Base-by-base conservation (phyloP, 371 early-diverging fungal genomes). In the Encephalitozoon intestinalis region DNA sequence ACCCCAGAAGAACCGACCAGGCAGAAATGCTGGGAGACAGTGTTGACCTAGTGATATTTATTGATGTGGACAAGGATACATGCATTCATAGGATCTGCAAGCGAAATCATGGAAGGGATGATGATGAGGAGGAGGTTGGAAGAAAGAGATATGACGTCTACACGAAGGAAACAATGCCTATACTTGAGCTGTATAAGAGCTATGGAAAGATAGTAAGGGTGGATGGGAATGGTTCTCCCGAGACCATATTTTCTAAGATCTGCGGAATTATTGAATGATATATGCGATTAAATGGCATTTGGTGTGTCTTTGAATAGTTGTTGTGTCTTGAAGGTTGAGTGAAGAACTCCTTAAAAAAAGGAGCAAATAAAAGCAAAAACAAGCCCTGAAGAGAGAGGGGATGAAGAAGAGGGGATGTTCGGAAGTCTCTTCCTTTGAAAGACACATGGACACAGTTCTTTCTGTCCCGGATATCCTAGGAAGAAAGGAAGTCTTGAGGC, bases 1-100 rank as follows among this genome's bases (percentile, higher is more conserved):
- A 95, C 90, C 99, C 99, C 70, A 91, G 99, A 80, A 97, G 94
- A 46, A 91, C 94, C 70, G 89, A 88, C 51, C 99, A 99, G 87
- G 95, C 96, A 26, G 90, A 94, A 84, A 94, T 92, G 89, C 88
- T 99, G 23, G 78, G 81, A 8, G 18, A 54, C 50, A 52, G 28
- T 66, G 86, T 97, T 50, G 87, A 51, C 89, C 63, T 84, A 25
- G 44, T 54, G 67, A 52, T 83, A 26, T 75, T 41, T 49, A 44
- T 83, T 15, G 52, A 72, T 41, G 43, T 77, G 2, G 23, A 15
- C 37, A 58, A 70, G n/a, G 74, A 87, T 91, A 87, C 89, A 93
- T 79, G 75, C 43, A 31, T 75, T 18, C 44, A 26, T 30, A 52
- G 80, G 18, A 97, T 97, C 78, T 92, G 94, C 73, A 94, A 93